These are phyloP conservation scores for Rostrohypoxylon terebratum DNA, from an alignment of 495 filamentous ascomycete genomes.

Conservation along the genomic window DNA sequence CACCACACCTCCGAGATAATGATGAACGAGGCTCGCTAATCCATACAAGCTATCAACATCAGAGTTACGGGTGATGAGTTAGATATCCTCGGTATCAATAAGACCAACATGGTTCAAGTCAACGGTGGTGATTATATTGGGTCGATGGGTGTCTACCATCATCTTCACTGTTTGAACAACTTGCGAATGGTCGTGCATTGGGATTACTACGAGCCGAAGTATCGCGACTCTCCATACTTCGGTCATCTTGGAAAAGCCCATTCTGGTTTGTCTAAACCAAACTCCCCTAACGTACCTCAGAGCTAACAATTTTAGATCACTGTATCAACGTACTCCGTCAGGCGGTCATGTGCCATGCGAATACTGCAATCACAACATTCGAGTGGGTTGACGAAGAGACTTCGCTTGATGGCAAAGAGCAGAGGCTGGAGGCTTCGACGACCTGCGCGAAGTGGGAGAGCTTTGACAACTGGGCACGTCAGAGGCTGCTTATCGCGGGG, in stretches of 20 bases:
- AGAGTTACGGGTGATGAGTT: constrained; percentile 44
- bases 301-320: constrained; percentile 39
- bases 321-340: constrained; percentile 48
- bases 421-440: constrained; percentile 24
- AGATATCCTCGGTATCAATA: constrained; percentile 32
- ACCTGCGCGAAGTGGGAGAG: constrained; percentile 38
- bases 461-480: constrained; percentile 36
- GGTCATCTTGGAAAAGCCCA: constrained; percentile 23
- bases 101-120: constrained; percentile 40
- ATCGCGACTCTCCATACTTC: constrained; percentile 13
- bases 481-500: constrained; percentile 34
- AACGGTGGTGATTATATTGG: constrained; percentile 48
- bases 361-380: constrained; percentile 38
- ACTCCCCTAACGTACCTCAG: background rate
- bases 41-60: constrained; percentile 39
- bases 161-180: constrained; percentile 50
- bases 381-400: constrained; percentile 35
- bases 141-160: constrained; percentile 50
- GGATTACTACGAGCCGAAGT: constrained; percentile 37
- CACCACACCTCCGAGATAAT: background rate
- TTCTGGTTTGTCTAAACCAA: constrained; percentile 10
- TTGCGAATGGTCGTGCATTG: constrained; percentile 38
- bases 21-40: background rate
- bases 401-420: constrained; percentile 24
- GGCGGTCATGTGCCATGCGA: constrained; percentile 49